Base-by-base conservation (phyloP, 2,329 filamentous ascomycete species). In the Exophiala alcalophila region DNA sequence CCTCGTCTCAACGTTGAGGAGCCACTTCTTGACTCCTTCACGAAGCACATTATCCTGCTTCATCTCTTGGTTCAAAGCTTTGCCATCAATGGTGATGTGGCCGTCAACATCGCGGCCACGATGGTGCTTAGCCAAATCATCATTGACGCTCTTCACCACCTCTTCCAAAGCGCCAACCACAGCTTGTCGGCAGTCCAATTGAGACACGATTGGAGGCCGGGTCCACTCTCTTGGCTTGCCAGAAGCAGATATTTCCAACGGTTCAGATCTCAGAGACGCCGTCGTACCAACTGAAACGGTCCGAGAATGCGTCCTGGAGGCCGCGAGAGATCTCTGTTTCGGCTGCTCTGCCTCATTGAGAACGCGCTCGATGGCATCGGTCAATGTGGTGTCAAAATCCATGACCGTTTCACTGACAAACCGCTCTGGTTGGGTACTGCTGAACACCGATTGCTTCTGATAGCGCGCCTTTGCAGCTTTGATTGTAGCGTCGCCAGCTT, bases 111-210 rank as follows among this genome's bases (percentile, higher is more conserved):
- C 49, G 7, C 58, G 51, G 7, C 25, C 34, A 56, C 62, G 39
- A 47, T 67, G 63, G 34, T 69, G 63, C 28, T 63, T 67, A 37
- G 63, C 65, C 44, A 68, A 64, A 44, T 73, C 69, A 5, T 69
- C 69, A 10, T 70, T 71, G n/a, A 78, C 75, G 36, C 71, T 70
- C 40, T 67, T 71, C 23, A 77, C 76, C 3, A 80, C 70, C 42
- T 76, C 66, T 59, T 79, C 74, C 12, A 80, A 60, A 4, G 77
- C 76, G 38, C 74, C 74, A 8, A 78, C 70, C 0, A 80, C 70
- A 41, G 74, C 67, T 25, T 69, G 67, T 40, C 72, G 73, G 55
- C 75, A 79, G 52, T 78, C 74, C 6, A 42, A 46, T 23, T 49
- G 49, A 8, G 45, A 48, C 18, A 35, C 25, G 8, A 34, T 30